These are phyloP conservation scores for Hanseniaspora mollemarum DNA, from an alignment of 805 yeast genomes.

Conservation along the genomic window DNA sequence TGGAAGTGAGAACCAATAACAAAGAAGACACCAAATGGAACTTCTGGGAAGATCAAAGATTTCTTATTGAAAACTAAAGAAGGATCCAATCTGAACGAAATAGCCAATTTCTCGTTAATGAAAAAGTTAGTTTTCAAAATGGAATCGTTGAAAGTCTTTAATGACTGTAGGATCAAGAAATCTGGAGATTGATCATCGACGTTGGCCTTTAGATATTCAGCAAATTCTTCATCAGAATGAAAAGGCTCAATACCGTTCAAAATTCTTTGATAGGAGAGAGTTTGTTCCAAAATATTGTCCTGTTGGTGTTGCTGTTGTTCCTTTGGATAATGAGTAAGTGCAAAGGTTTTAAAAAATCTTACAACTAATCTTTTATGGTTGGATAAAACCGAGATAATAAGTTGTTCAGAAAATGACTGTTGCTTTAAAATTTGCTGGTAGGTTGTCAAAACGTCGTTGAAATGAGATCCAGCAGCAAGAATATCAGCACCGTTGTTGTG, in stretches of 20 bases:
- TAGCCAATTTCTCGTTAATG: constrained; percentile 86
- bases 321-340: constrained; percentile 62
- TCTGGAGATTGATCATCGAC: constrained; percentile 71
- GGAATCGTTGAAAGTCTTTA: constrained; percentile 72
- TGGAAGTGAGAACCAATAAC: constrained; percentile 93
- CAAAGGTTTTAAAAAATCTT: constrained; percentile 80
- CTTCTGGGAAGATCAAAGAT: constrained; percentile 36
- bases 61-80: constrained; percentile 59
- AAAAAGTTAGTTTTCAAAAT: constrained; percentile 89
- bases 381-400: constrained; percentile 64
- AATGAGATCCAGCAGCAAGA: background rate
- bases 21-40: constrained; percentile 88
- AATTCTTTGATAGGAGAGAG: constrained; percentile 78
- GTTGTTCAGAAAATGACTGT: constrained; percentile 83
- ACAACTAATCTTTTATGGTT: constrained; percentile 60
- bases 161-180: constrained; percentile 66
- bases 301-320: constrained; percentile 3
- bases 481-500: constrained; percentile 14
- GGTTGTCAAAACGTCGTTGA: constrained; percentile 46
- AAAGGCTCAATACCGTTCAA: constrained; percentile 60
- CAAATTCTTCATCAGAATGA: constrained; percentile 62
- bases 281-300: constrained; percentile 30
- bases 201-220: constrained; percentile 49
- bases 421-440: constrained; percentile 73
- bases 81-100: constrained; percentile 84